These are phyloP conservation scores for Lophiostoma macrostomum DNA, from an alignment of 495 filamentous ascomycete genomes.

Conservation along the genomic window DNA sequence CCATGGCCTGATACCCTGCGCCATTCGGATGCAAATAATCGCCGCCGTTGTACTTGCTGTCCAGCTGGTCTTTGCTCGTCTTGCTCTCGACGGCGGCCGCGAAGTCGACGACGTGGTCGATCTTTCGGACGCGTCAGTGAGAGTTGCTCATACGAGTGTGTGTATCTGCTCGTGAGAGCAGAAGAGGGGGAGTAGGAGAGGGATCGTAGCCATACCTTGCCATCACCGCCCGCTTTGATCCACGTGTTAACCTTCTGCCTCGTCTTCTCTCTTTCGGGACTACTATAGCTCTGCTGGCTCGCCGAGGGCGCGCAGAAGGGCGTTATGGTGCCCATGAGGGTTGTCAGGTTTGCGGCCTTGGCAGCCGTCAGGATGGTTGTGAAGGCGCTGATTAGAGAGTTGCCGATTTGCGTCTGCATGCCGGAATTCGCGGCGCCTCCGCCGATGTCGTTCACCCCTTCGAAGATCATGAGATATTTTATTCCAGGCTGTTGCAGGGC, in stretches of 20 bases:
- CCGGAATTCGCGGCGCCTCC: conserved; percentile 44
- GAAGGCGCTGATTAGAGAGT: conserved; percentile 55
- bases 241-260: conserved; percentile 60
- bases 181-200: too few relatives aligned
- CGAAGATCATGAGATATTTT: conserved; percentile 64
- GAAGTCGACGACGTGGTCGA: conserved; percentile 65
- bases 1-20: conserved; percentile 60
- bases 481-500: conserved; percentile 55
- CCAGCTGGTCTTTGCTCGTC: conserved; percentile 44
- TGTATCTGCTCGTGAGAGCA: too few relatives aligned
- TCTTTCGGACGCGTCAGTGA: too few relatives aligned
- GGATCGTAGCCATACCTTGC: too few relatives aligned
- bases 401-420: conserved; percentile 49
- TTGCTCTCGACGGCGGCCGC: conserved; percentile 54
- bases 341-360: conserved; percentile 51
- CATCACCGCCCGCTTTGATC: conserved; percentile 53
- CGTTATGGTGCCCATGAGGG: conserved; percentile 66
- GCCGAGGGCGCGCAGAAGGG: conserved; percentile 51
- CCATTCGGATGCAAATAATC: conserved; percentile 71
- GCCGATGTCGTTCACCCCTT: conserved; percentile 73
- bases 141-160: too few relatives aligned
- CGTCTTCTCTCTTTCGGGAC: conserved; percentile 55
- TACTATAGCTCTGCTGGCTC: conserved; percentile 50
- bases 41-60: conserved; percentile 58
- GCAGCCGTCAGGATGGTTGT: conserved; percentile 54